These are phyloP conservation scores for Termitomyces sp. DNA, from an alignment of 768 basidiomycete genomes.

Conservation along the genomic window DNA sequence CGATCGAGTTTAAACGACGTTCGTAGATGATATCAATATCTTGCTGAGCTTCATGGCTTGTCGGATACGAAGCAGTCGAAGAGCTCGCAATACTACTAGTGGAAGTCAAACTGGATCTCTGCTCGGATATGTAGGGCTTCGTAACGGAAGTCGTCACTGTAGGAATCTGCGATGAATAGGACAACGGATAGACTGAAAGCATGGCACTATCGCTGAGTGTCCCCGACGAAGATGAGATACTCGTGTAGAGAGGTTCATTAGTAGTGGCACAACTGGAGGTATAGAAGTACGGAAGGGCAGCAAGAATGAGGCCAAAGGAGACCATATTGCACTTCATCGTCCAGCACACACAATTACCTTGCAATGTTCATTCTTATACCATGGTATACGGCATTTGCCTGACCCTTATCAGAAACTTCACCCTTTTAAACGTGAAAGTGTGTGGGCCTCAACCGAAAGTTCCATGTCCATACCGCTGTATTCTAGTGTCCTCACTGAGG, in stretches of 20 bases:
- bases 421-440: neutral
- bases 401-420: neutral
- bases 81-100: neutral
- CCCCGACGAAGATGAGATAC: neutral
- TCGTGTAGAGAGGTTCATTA: neutral
- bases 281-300: neutral
- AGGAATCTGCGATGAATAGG: neutral
- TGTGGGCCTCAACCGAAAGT: too few species aligned
- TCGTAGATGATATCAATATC: constrained; percentile 27
- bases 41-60: constrained; percentile 14
- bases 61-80: neutral
- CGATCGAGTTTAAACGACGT: constrained; percentile 36
- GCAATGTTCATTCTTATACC: neutral
- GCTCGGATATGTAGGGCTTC: neutral
- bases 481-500: too few species aligned
- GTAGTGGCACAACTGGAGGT: neutral
- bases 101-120: neutral
- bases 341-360: neutral
- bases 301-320: neutral
- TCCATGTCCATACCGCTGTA: neutral
- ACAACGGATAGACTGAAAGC: neutral
- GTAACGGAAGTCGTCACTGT: neutral
- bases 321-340: neutral
- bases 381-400: neutral
- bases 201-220: neutral